Conservation (phyloP, 2,329 filamentous ascomycete species). For the Botrytis hyacinthi region DNA sequence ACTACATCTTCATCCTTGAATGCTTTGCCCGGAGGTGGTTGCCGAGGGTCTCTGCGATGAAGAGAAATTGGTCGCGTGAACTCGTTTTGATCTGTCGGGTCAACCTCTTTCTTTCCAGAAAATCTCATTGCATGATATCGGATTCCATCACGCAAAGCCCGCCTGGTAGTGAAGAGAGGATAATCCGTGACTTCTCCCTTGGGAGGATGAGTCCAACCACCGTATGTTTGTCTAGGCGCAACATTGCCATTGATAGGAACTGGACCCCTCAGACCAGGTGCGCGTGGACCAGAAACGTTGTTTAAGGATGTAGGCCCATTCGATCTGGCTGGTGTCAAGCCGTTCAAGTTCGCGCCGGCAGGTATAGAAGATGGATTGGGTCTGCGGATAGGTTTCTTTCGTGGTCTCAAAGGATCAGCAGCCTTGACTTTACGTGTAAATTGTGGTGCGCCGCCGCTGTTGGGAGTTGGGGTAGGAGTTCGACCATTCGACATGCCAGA, state of each 20-base stretch:
- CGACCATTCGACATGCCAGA: constrained; percentile 47
- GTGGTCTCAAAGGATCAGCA: constrained; percentile 63
- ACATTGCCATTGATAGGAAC: constrained; percentile 13
- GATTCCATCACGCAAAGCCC: constrained; percentile 72
- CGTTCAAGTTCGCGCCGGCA: constrained; percentile 28
- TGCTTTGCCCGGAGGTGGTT: constrained; percentile 60
- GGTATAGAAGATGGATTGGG: constrained; percentile 37
- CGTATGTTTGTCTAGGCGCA: constrained; percentile 42
- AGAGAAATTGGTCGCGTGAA: constrained; percentile 87
- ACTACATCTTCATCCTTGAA: constrained; percentile 57
- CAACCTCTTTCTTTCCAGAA: constrained; percentile 57
- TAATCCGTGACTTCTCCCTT: constrained; percentile 50
- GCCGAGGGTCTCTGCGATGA: constrained; percentile 82
- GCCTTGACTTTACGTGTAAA: constrained; percentile 49
- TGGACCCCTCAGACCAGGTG: constrained; percentile 33
- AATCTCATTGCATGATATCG: constrained; percentile 88
- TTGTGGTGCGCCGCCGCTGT: constrained; percentile 47
- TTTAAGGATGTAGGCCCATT: constrained; percentile 18
- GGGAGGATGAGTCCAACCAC: constrained; percentile 57
- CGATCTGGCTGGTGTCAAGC: constrained; percentile 16
- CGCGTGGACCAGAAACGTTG: constrained; percentile 18
- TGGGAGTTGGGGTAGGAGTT: constrained; percentile 49
- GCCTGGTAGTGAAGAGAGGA: constrained; percentile 81
- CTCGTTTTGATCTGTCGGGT: constrained; percentile 68
- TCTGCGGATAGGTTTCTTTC: constrained; percentile 50